Percentiles rank a stretch among this genome's conserved stretches.
Evolutionary conservation across 1,284 basidiomycete species (phyloP).

Genomic region (Malassezia brasiliensis): DNA sequence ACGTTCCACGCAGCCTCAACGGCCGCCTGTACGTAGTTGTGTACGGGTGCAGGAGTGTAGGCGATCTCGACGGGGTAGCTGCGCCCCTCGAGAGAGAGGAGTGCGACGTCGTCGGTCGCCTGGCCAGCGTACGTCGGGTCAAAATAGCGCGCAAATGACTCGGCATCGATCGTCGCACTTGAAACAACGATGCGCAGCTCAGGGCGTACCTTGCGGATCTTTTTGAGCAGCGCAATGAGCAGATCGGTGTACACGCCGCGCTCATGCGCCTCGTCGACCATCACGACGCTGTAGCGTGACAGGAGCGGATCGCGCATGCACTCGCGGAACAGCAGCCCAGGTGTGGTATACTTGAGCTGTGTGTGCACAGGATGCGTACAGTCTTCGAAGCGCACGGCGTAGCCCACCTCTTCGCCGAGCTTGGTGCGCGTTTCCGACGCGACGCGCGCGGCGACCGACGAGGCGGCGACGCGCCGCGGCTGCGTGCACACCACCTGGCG

Average conservation of each 20-base stretch:
- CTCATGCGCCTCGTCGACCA: conserved; percentile 52
- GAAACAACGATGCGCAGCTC: conserved; percentile 81
- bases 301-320: conserved; percentile 36
- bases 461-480: conserved; percentile 47
- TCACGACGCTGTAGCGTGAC: conserved; percentile 44
- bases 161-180: conserved; percentile 87
- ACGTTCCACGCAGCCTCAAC: conserved; percentile 49
- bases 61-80: conserved; percentile 49
- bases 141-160: conserved; percentile 79
- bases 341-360: conserved; percentile 44
- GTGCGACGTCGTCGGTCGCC: conserved; percentile 24
- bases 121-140: not conserved
- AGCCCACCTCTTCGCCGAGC: conserved; percentile 70
- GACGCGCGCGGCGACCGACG: conserved; percentile 48
- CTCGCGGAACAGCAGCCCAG: conserved; percentile 37
- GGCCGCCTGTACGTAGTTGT: conserved; percentile 46
- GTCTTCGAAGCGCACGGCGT: conserved; percentile 50
- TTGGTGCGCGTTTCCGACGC: conserved; percentile 43
- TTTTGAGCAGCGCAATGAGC: conserved; percentile 49
- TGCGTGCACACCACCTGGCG: conserved; percentile 47
- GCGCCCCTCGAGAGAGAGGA: conserved; percentile 48
- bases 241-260: conserved; percentile 49
- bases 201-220: conserved; percentile 79
- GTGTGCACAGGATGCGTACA: conserved; percentile 40
- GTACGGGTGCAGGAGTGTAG: conserved; percentile 44